Percentiles rank a stretch among this genome's conserved stretches.
Evolutionary conservation across 805 yeast species (phyloP).

Genomic region (Spathaspora girioi): DNA sequence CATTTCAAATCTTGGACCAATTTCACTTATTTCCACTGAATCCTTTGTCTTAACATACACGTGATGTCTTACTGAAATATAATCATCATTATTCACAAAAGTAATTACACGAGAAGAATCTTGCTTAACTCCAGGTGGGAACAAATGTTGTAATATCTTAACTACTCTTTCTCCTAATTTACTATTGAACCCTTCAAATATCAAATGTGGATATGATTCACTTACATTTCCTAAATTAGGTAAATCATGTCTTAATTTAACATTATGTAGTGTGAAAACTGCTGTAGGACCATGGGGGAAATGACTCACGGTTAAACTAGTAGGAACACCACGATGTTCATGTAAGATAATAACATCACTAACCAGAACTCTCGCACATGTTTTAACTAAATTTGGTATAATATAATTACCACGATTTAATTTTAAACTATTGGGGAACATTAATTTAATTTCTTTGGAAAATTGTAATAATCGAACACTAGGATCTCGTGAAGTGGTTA

Average conservation of each 20-base stretch:
- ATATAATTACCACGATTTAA: constrained; percentile 92
- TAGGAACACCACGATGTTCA: constrained; percentile 98
- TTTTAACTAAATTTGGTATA: constrained; percentile 76
- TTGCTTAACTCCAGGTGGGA: constrained; percentile 95
- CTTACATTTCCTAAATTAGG: constrained; percentile 80
- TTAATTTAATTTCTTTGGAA: constrained; percentile 83
- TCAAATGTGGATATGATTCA: constrained; percentile 90
- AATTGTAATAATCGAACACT: constrained; percentile 82
- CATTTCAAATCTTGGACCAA: constrained; percentile 99
- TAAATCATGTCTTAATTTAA: constrained; percentile 89
- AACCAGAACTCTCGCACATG: constrained; percentile 76
- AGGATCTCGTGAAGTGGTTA: constrained; percentile 93
- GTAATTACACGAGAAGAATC: constrained; percentile 86
- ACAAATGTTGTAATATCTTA: constrained; percentile 77
- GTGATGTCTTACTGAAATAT: constrained; percentile 92
- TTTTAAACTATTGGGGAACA: constrained; percentile 87
- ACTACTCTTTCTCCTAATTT: constrained; percentile 80
- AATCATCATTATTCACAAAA: constrained; percentile 87
- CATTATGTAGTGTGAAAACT: constrained; percentile 90
- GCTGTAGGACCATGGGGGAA: constrained; percentile 99
- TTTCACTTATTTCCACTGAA: constrained; percentile 87
- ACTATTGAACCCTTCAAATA: constrained; percentile 85
- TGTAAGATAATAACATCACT: constrained; percentile 84
- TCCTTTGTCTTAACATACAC: constrained; percentile 87
- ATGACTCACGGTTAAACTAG: constrained; percentile 87